Percentiles rank a stretch among this genome's conserved stretches.
phyloP scores from a whole-genome alignment of 1,284 basidiomycete genomes.

The Neonothopanus nambi region DNA sequence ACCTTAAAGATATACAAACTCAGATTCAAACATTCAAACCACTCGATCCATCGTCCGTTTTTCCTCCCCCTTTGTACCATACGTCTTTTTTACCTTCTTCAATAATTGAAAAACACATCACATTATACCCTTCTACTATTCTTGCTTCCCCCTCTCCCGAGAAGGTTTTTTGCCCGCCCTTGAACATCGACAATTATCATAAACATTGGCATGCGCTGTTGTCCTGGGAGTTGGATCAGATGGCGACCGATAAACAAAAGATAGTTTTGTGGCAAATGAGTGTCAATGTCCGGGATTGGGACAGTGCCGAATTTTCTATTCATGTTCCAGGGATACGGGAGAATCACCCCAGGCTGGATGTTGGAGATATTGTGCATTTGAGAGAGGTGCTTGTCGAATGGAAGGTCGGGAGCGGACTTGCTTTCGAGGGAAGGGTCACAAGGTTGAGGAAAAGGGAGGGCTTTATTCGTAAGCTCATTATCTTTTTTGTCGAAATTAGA shows the following conservation, averaged over 20 bases:
- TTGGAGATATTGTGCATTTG: constrained; percentile 44
- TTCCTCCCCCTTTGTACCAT: constrained; percentile 35
- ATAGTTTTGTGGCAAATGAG: constrained; percentile 40
- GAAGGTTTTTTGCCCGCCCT: constrained; percentile 21
- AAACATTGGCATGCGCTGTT: constrained; percentile 41
- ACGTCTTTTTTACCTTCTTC: constrained; percentile 34
- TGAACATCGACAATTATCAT: constrained; percentile 33
- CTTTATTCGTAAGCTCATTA: constrained; percentile 36
- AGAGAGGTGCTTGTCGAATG: constrained; percentile 37
- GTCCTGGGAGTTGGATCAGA: constrained; percentile 43
- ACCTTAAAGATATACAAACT: constrained; percentile 46
- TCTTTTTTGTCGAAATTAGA: neutral
- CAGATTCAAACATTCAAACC: constrained; percentile 39
- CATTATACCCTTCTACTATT: constrained; percentile 12
- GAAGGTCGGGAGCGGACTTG: constrained; percentile 34
- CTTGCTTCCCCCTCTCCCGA: constrained; percentile 29
- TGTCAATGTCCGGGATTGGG: constrained; percentile 36
- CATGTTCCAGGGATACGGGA: constrained; percentile 43
- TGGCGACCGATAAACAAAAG: constrained; percentile 37
- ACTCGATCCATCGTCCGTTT: constrained; percentile 39
- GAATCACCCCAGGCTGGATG: constrained; percentile 41
- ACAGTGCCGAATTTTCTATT: constrained; percentile 36
- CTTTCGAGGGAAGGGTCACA: constrained; percentile 36
- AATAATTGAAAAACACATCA: constrained; percentile 19
- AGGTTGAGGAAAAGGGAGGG: constrained; percentile 42